Evolutionary conservation across 2,329 filamentous ascomycete species (phyloP).

Genomic region (Paecilomyces niveus): DNA sequence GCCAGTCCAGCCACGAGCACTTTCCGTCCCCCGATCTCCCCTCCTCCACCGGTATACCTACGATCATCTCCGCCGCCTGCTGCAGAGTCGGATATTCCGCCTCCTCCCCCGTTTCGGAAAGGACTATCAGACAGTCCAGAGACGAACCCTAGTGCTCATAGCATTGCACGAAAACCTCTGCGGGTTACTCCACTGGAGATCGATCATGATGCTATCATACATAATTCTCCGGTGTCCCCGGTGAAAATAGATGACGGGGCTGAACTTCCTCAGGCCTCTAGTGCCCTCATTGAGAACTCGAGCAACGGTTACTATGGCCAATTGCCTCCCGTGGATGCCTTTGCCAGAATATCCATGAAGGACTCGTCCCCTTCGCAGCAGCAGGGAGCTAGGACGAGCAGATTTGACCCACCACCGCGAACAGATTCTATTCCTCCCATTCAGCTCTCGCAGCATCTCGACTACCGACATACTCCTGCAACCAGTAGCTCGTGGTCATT

Average conservation of each 20-base stretch:
- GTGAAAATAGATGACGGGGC: conserved; percentile 24
- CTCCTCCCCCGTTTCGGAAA: conserved; percentile 10
- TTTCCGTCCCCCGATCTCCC: conserved; percentile 25
- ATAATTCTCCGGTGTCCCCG: conserved; percentile 25
- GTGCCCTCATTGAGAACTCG: conserved; percentile 19
- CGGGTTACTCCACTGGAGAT: conserved; percentile 10
- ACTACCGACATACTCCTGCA: conserved; percentile 23
- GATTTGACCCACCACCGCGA: conserved; percentile 13
- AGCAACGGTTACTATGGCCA: conserved; percentile 15
- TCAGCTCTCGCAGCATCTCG: conserved; percentile 9
- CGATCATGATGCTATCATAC: conserved; percentile 17
- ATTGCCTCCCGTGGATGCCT: conserved; percentile 16
- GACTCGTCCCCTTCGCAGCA: conserved; percentile 11
- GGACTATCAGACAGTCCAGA: conserved; percentile 4
- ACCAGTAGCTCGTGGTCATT: conserved; percentile 31
- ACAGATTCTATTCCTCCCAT: conserved; percentile 15
- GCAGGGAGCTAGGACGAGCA: conserved; percentile 10
- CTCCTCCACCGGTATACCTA: conserved; percentile 39
- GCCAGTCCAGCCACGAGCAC: conserved; percentile 16
- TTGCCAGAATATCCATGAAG: conserved; percentile 20
- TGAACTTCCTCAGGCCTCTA: conserved; percentile 20
- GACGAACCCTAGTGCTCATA: conserved; percentile 12
- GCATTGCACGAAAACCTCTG: conserved; percentile 19
- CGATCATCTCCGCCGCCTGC: conserved; percentile 27
- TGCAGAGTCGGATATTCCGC: conserved; percentile 9